Base-by-base conservation (phyloP, 352 stramenopile species). In the Phytophthora podocarpi region DNA sequence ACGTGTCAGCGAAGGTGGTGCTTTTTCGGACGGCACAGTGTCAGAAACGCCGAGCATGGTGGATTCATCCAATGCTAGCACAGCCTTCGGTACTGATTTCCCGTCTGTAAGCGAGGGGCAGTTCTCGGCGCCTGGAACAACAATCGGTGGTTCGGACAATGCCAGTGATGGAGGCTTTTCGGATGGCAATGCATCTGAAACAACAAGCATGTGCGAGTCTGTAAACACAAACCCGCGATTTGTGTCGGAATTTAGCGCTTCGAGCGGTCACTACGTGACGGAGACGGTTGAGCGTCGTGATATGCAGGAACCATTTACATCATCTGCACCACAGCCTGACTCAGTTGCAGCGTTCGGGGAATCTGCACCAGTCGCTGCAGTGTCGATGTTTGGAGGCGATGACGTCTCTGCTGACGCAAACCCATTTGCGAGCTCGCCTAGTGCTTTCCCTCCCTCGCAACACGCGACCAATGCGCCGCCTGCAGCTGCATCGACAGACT, bases 1-100 rank as follows among this genome's bases (percentile, higher is more conserved):
- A 46, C 78, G 79, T 26, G 73, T 83, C 13, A 85, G 82, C 24
- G 82, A 91, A 47, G 77, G 72, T 36, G 80, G 72, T 10, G 60
- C 75, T 26, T 90, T 82, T 73, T 90, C 80, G 15, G 82, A 91
- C 42, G 80, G 74, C 15, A 85, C 79, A 23, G 64, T 80, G 0
- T 93, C 84, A 1, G 84, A 93, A 47, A 90, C 80, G 2, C 74
- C 82, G 15, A 93, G 85, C 24, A 78, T 87, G 23, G 73, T 90
- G 46, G 78, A 83, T 15, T 89, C 80, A 13, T 91, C 82, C 5
- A 93, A 86, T 63, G 82, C 78, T 7, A 87, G 84, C 46, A 93
- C 84, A 7, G 82, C 84, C 5, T 91, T 91, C 16, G 76, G 83
- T 7, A 91, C 82, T 0, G 82, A 93, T 66, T 87, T 87, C 21